These are phyloP conservation scores for Pyronema domesticum DNA, from an alignment of 495 filamentous ascomycete genomes.

Conservation along the genomic window DNA sequence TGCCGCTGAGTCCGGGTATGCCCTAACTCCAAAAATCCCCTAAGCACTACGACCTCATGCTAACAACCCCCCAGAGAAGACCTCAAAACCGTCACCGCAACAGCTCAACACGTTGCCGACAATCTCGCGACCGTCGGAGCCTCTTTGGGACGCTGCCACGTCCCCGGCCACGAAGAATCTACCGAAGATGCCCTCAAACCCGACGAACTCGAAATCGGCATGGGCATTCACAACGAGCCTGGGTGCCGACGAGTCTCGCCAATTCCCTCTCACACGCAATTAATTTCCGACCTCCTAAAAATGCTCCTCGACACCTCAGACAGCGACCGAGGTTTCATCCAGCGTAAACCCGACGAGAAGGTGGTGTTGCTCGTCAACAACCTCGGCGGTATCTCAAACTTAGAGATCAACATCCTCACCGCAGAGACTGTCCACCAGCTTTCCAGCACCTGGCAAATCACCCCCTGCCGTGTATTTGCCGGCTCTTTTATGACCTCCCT, in stretches of 20 bases:
- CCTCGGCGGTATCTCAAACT: slow-evolving; percentile 70
- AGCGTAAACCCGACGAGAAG: neutral
- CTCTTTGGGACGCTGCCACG: slow-evolving; percentile 74
- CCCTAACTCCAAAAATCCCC: neutral
- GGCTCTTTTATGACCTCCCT: slow-evolving; percentile 62
- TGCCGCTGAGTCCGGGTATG: neutral
- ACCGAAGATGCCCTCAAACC: slow-evolving; percentile 35
- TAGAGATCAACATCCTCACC: slow-evolving; percentile 79
- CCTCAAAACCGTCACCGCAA: neutral
- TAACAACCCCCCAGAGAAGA: neutral
- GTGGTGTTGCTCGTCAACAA: slow-evolving; percentile 75
- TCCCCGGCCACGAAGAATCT: slow-evolving; percentile 46
- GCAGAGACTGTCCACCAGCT: slow-evolving; percentile 71
- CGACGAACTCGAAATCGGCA: slow-evolving; percentile 80
- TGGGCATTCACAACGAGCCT: slow-evolving; percentile 96
- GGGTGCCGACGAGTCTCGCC: slow-evolving; percentile 51
- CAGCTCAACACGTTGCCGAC: slow-evolving; percentile 38
- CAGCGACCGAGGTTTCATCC: neutral
- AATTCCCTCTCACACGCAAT: neutral
- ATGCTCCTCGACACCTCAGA: neutral
- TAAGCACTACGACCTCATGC: neutral
- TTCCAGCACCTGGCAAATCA: slow-evolving; percentile 19
- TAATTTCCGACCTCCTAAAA: neutral
- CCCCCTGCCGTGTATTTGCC: slow-evolving; percentile 27
- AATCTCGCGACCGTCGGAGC: slow-evolving; percentile 75